Evolutionary conservation across 2,329 filamentous ascomycete genomes (phyloP), one percentile per base, ranked within the genome.

Genomic region (Colletotrichum sp.): DNA sequence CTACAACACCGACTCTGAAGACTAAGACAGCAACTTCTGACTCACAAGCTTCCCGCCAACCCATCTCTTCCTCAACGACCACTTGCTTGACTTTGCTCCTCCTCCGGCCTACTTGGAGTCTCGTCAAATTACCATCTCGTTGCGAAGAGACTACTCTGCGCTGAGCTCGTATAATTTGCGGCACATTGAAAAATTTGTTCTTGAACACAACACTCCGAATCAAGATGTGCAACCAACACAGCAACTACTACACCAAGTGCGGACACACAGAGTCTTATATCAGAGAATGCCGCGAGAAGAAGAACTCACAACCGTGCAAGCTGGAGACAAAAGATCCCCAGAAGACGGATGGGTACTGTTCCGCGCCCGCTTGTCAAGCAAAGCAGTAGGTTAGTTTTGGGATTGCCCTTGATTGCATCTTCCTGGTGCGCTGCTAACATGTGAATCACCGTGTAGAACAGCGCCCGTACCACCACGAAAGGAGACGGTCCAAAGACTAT

Each of bases 301-400:
- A 59, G 55, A 59, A 26, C 26, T n/a, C 18, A n/a, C 55, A 26
- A 16, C 16, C 55, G 13, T 59, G 55, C 55, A 59, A 30, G 26
- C 21, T 30, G 24, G 55, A 59, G 18, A 26, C 55, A 16, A 59
- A 59, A 30, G 55, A 30, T 26, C 34, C 61, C 18, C 18, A 21
- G 21, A 43, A 24, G n/a, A n/a, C 18, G 28, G 48, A 34, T n/a
- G 26, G 68, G 10, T 39, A 59, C 43, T 77, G 76, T 36, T 69
- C 60, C 34, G 55, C 36, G 14, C 77, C 75, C 65, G 68, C 75
- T 48, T 21, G 26, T n/a, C 43, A 68, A 24, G 75, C 74, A 8
- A 61, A 39, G 69, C 59, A 72, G 75, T 78, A 78, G 77, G 75
- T 78, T 57, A 73, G 77, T 77, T 55, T 63, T 68, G 52, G 39